Evolutionary conservation across 2,329 filamentous ascomycete genomes (phyloP), one percentile per base, ranked within the genome.

Genomic region (Ascomycota sp.): DNA sequence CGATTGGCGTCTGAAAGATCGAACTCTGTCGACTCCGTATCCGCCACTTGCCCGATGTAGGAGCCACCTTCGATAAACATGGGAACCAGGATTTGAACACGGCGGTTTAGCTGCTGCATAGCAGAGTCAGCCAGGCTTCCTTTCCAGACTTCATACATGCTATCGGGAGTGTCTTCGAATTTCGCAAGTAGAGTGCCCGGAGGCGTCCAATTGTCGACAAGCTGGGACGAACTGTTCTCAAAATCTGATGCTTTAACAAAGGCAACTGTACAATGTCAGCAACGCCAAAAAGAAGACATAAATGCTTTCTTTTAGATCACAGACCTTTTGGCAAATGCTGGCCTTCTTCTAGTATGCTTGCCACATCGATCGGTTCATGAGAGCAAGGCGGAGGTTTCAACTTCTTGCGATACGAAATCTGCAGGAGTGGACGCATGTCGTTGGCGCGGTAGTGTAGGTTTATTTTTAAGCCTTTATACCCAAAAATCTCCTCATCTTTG

Each of bases 21-120:
- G 25, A 46, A 63, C 34, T 81, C 66, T 11, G 68, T 65, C 30
- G 82, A 70, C 3, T 59, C 51, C 4, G 52, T 52, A 4, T 61
- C 50, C 2, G 40, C 42, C 20, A 57, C 48, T 23, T 57, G 44
- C 8, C 56, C 68, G 27, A 94, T 72, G 23, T 70, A 70, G 4
- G 71, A 78, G n/a, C 85, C 89, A 20, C 81, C 89, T 50, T 98
- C 91, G 36, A 98, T 94, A 49, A 83, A 91, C 35, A 95, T 62
- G 11, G 81, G 71, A 5, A 85, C 69, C 23, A 92, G 59, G 32
- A 94, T 70, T 53, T 93, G 83, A 38, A 91, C 68, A 30, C 85
- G 80, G 36, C 70, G 70, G 43, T 93, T 61, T 24, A 94, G 58
- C 42, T 74, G 64, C 43, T 69, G 67, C 25, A 91, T 70, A 11